A percentile compares a stretch with the other conserved stretches of the same genome.
phyloP scores from a whole-genome alignment of 768 basidiomycete genomes.

The Trametes meyenii region DNA sequence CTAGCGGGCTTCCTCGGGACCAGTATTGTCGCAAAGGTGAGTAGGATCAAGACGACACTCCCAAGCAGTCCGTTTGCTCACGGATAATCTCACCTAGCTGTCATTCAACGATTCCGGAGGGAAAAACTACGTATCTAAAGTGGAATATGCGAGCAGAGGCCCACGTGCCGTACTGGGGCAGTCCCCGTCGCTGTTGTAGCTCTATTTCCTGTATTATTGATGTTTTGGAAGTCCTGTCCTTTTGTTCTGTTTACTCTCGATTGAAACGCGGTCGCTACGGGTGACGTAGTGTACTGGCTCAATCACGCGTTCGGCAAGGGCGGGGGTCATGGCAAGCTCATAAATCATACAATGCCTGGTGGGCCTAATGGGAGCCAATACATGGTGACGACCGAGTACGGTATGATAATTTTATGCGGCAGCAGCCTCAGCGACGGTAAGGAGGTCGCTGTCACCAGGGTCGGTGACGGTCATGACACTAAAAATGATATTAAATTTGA shows the following conservation, averaged over 20 bases:
- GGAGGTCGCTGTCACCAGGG: slow-evolving; percentile 95
- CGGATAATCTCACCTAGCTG: slow-evolving; percentile 47
- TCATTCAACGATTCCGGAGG: slow-evolving; percentile 70
- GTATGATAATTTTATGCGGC: slow-evolving; percentile 49
- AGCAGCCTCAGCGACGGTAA: slow-evolving; percentile 79
- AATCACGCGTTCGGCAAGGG: not conserved
- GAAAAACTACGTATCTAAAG: slow-evolving; percentile 77
- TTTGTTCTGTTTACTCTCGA: no score
- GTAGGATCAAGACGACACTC: not conserved
- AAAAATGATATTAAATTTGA: slow-evolving; percentile 5
- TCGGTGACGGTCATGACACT: slow-evolving; percentile 98
- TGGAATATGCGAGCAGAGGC: slow-evolving; percentile 73
- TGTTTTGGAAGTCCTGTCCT: not conserved
- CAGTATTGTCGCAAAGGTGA: slow-evolving; percentile 84
- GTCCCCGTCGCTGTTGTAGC: slow-evolving; percentile 70
- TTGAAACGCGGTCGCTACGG: not conserved
- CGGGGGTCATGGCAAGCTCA: slow-evolving; percentile 17
- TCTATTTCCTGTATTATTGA: slow-evolving; percentile 6
- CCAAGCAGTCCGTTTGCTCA: slow-evolving; percentile 4
- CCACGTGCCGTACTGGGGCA: slow-evolving; percentile 78
- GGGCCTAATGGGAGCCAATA: slow-evolving; percentile 20
- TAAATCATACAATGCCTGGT: slow-evolving; percentile 23
- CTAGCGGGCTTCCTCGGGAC: slow-evolving; percentile 80
- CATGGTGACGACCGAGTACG: slow-evolving; percentile 23
- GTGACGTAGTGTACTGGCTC: not conserved